These are phyloP conservation scores for Zarea fungicola DNA, from an alignment of 2,329 filamentous ascomycete species.

Conservation along the genomic window DNA sequence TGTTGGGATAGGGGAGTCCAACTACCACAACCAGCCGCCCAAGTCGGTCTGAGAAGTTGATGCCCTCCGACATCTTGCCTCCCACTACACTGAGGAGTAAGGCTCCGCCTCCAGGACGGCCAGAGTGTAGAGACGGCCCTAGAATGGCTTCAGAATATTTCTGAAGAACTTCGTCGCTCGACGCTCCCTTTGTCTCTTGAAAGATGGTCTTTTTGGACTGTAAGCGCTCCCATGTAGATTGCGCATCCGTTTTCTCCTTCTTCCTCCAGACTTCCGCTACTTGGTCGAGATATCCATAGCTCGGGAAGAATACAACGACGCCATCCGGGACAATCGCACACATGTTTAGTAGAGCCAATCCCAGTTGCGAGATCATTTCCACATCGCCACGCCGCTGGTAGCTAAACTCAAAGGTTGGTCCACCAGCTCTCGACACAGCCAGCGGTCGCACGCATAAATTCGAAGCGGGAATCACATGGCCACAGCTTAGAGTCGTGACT, in stretches of 20 bases:
- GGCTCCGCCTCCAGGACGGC: constrained; percentile 50
- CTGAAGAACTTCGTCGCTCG: constrained; percentile 65
- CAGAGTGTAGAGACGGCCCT: constrained; percentile 23
- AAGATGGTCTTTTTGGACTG: constrained; percentile 58
- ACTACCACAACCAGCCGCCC: constrained; percentile 89
- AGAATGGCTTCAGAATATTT: constrained; percentile 68
- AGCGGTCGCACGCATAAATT: constrained; percentile 79
- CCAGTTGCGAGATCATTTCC: constrained; percentile 68
- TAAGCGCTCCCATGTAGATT: constrained; percentile 55
- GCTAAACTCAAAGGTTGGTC: constrained; percentile 73
- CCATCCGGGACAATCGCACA: constrained; percentile 77
- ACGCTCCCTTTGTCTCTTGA: constrained; percentile 47
- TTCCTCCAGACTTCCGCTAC: constrained; percentile 61
- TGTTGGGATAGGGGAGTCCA: constrained; percentile 88
- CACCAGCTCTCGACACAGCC: constrained; percentile 34
- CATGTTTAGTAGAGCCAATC: constrained; percentile 64
- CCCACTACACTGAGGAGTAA: constrained; percentile 87
- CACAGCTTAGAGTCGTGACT: constrained; percentile 81
- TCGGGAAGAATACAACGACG: constrained; percentile 91
- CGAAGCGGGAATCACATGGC: constrained; percentile 81
- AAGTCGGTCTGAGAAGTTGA: constrained; percentile 91
- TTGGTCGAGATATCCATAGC: constrained; percentile 81
- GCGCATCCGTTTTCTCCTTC: constrained; percentile 22
- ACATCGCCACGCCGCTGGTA: constrained; percentile 70
- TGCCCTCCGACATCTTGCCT: constrained; percentile 92